Evolutionary conservation across 192 early-diverging fungal genomes (phyloP), one percentile per base, ranked within the genome.

Genomic region (Oehlia diaphana): DNA sequence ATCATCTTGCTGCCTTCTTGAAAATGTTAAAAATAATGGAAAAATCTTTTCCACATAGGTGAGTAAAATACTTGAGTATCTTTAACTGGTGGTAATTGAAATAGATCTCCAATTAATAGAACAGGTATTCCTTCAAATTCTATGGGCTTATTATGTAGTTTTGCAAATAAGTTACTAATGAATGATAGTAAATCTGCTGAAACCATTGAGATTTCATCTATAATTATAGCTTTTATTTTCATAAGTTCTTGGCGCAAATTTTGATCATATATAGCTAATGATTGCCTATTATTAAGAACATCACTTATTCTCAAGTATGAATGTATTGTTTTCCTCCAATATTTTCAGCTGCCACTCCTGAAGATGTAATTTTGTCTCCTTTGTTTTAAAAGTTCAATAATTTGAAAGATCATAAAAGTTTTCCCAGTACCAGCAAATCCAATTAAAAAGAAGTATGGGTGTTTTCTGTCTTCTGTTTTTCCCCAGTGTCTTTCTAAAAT

Each of bases 301-400:
- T 12, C 12, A n/a, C 6, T 21, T 8, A 69, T 74, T 13, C 28
- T 12, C 4, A 74, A 28, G 19, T 0, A 8, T 31, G 26, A 73
- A 73, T 73, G 71, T 13, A 73, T 73, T 7, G 71, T 73, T 50
- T 23, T 10, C 71, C 71, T 9, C n/a, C 12, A 28, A 73, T 58
- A 50, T 73, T 73, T 12, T 33, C 9, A 53, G 50, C 47, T 23
- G 71, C 23, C 3, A 73, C 47, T 12, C 71, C 71, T 6, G 71
- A 73, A n/a, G 7, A 73, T 10, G 13, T 33, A 73, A 8, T 50
- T 28, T 50, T 12, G 16, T 6, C 19, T 50, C 5, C 9, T 50
- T 50, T 21, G 5, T 50, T 26, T 50, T 9, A 73, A 53, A 2
- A n/a, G 9, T 28, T 73, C n/a, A 26, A n/a, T n/a, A 23, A 74